A percentile compares a stretch with the other conserved stretches of the same genome.
Conservation (phyloP, 2,329 filamentous ascomycete species). For the Xylaria sp. region DNA sequence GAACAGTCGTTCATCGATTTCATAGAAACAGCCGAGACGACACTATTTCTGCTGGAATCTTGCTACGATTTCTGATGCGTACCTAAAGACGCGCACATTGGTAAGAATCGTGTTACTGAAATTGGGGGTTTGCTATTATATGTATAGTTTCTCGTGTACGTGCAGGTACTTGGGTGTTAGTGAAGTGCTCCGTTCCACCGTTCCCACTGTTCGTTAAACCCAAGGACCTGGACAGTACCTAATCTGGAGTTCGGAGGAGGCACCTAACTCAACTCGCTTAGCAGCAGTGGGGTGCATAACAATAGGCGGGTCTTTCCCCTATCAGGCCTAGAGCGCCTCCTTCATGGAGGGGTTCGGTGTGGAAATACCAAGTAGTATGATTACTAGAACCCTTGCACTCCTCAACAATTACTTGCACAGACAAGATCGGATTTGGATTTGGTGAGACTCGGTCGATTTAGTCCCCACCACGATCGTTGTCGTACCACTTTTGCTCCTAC, state of each 20-base stretch:
- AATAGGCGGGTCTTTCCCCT: not conserved
- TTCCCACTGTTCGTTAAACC: not conserved
- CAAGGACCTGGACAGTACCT: not conserved
- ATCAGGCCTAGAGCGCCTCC: conserved; percentile 18
- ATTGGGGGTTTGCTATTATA: not conserved
- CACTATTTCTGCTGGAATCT: not conserved
- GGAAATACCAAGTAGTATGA: not conserved
- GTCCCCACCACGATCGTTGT: conserved; percentile 26
- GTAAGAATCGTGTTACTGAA: not conserved
- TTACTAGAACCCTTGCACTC: not conserved
- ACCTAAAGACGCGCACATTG: not conserved
- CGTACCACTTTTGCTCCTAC: conserved; percentile 20
- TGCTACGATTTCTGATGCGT: not conserved
- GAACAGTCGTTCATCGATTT: not conserved
- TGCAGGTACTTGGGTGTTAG: not conserved
- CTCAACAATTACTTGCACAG: conserved; percentile 21
- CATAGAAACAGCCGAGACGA: not conserved
- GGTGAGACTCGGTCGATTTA: conserved; percentile 15
- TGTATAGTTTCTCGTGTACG: not conserved
- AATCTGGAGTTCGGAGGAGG: not conserved
- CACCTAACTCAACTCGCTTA: not conserved
- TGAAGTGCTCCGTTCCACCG: not conserved
- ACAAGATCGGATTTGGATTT: conserved; percentile 12
- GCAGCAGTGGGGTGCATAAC: conserved; percentile 31
- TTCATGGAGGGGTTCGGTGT: conserved; percentile 24